Evolutionary conservation across 257 asterid species (phyloP).

Genomic region (Cynanchum wilfordii): DNA sequence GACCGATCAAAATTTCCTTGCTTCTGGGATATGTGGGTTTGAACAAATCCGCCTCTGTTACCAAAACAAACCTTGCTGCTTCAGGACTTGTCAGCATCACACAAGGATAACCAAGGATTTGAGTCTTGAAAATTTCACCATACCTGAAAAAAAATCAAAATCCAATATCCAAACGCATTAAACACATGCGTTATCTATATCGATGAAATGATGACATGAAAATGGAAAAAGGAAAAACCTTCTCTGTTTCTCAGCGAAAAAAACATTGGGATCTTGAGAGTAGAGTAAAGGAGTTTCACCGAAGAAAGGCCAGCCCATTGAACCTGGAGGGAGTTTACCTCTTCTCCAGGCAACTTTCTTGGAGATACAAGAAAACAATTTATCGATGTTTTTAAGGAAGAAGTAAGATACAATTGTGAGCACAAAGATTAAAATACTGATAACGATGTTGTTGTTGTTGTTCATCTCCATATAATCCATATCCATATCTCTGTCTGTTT

Average conservation of each 20-base stretch:
- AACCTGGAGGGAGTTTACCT: slow-evolving; percentile 73
- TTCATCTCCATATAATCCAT: no score
- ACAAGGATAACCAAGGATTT: slow-evolving; percentile 70
- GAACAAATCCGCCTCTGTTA: slow-evolving; percentile 58
- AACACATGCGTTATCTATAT: no score
- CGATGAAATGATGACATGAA: no score
- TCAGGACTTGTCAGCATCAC: slow-evolving; percentile 90
- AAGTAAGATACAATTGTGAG: slow-evolving; percentile 20
- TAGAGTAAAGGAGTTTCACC: slow-evolving; percentile 87
- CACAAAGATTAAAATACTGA: slow-evolving; percentile 24
- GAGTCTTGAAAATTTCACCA: slow-evolving; percentile 84
- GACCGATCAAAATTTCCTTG: slow-evolving; percentile 71
- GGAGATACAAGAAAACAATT: slow-evolving; percentile 11
- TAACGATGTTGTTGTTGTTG: slow-evolving; percentile 2
- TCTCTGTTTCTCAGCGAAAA: slow-evolving; percentile 43
- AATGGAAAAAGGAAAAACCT: slow-evolving; percentile 33
- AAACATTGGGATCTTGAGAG: slow-evolving; percentile 65
- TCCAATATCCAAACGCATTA: neutral
- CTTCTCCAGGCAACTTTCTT: slow-evolving; percentile 18
- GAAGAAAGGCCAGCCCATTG: slow-evolving; percentile 81
- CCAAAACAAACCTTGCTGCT: slow-evolving; percentile 77
- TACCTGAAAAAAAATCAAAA: slow-evolving; percentile 32
- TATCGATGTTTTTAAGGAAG: neutral
- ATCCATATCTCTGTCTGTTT: neutral
- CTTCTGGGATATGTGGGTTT: slow-evolving; percentile 88